Evolutionary conservation across 345 rosid species (phyloP).

Genomic region (Syzygium grande): DNA sequence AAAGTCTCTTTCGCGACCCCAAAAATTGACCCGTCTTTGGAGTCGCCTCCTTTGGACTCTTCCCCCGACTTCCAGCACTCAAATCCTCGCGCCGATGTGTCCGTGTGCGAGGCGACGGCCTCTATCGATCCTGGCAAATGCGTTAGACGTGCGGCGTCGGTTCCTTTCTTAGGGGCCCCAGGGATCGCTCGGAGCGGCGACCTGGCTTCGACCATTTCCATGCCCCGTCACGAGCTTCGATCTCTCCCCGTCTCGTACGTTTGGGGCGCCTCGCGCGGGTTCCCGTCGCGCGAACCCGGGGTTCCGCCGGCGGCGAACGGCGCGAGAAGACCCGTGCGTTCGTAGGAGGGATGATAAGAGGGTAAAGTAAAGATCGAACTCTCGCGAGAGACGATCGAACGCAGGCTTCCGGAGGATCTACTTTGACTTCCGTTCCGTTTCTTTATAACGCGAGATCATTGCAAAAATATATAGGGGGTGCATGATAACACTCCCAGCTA

Average conservation of each 20-base stretch:
- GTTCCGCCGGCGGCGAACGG: neutral
- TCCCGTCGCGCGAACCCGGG: neutral
- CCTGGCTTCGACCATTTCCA: neutral
- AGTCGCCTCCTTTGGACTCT: neutral
- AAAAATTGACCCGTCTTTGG: neutral
- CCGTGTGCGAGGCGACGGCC: too few species aligned
- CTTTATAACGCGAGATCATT: accelerated
- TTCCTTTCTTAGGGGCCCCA: too few species aligned
- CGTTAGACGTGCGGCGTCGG: too few species aligned
- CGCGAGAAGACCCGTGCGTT: neutral
- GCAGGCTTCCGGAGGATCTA: accelerated
- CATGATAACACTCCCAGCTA: too few species aligned
- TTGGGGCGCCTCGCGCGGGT: too few species aligned
- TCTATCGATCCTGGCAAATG: too few species aligned
- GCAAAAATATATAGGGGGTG: too few species aligned
- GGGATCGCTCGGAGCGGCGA: neutral
- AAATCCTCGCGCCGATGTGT: too few species aligned
- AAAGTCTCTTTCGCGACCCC: neutral
- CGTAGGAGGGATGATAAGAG: neutral
- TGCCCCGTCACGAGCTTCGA: too few species aligned
- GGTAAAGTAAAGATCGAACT: too few species aligned
- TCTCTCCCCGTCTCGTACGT: neutral
- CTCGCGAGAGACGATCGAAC: neutral
- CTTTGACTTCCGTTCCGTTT: neutral
- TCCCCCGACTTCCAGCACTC: neutral